phyloP scores from a whole-genome alignment of 768 basidiomycete genomes.

The Grammothele lineata region DNA sequence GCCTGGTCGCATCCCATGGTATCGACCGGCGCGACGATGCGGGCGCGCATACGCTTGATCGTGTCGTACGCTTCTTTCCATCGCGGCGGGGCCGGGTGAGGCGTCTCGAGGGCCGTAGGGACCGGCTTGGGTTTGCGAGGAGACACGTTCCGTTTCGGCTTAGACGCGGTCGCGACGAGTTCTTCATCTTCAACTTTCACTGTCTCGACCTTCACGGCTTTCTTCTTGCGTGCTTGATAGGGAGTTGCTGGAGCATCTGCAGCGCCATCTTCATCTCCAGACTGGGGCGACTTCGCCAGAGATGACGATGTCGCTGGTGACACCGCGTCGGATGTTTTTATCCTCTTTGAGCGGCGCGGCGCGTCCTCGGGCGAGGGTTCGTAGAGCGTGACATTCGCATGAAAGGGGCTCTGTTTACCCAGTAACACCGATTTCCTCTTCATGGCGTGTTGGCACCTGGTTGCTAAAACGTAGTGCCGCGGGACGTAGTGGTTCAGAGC shows the following conservation, averaged over 20 bases:
- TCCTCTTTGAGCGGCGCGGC: slow-evolving; percentile 10
- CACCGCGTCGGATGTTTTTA: neutral
- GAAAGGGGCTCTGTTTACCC: slow-evolving; percentile 7
- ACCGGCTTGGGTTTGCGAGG: slow-evolving; percentile 15
- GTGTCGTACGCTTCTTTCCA: slow-evolving; percentile 52
- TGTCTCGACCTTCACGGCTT: no score
- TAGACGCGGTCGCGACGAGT: no score
- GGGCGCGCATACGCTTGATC: slow-evolving; percentile 73
- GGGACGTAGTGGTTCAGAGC: no score
- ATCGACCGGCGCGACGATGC: slow-evolving; percentile 81
- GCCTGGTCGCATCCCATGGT: slow-evolving; percentile 85
- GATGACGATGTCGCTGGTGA: neutral
- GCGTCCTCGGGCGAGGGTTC: slow-evolving; percentile 13
- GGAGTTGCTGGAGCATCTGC: no score
- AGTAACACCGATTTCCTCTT: neutral
- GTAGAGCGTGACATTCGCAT: slow-evolving; percentile 15
- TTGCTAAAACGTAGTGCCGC: no score
- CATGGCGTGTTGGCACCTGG: neutral
- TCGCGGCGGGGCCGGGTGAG: slow-evolving; percentile 16
- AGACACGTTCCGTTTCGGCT: neutral
- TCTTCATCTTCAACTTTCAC: no score
- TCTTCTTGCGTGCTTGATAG: no score
- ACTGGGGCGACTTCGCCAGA: neutral
- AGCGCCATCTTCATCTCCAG: neutral
- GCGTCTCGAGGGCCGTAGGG: slow-evolving; percentile 9